Evolutionary conservation across 805 yeast species (phyloP).

Genomic region (Teunomyces kruisii): DNA sequence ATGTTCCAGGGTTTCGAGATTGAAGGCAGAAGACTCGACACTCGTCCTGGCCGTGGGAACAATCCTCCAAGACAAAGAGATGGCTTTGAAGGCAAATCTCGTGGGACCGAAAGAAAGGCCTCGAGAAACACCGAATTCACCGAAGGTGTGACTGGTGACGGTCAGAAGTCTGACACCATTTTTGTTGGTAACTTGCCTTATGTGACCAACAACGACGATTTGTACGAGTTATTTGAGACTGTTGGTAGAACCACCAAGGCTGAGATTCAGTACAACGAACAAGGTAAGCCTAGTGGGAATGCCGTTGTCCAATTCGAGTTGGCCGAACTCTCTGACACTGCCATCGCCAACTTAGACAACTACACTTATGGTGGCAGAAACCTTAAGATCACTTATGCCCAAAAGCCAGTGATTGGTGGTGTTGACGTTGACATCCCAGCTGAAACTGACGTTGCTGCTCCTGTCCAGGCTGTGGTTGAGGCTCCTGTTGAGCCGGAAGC

Average conservation of each 20-base stretch:
- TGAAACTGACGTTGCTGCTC: neutral
- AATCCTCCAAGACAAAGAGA: constrained; percentile 17
- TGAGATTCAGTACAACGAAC: constrained; percentile 59
- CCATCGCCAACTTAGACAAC: constrained; percentile 71
- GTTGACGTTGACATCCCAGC: neutral
- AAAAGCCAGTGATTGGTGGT: constrained; percentile 13
- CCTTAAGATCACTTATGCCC: constrained; percentile 67
- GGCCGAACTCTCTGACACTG: constrained; percentile 66
- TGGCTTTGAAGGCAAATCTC: constrained; percentile 12
- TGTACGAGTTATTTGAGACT: constrained; percentile 81
- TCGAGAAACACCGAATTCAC: constrained; percentile 57
- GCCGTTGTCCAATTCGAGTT: constrained; percentile 82
- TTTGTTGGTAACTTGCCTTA: constrained; percentile 81
- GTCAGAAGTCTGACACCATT: constrained; percentile 49
- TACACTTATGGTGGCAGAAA: constrained; percentile 85
- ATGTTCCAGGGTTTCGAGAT: constrained; percentile 66
- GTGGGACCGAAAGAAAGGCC: constrained; percentile 10
- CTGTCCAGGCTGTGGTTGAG: constrained; percentile 6
- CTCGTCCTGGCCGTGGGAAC: constrained; percentile 60
- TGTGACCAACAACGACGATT: constrained; percentile 83
- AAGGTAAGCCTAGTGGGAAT: constrained; percentile 72
- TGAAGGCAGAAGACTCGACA: constrained; percentile 77
- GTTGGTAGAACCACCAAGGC: constrained; percentile 76
- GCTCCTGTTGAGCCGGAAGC: constrained; percentile 1
- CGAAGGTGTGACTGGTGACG: constrained; percentile 62